Base-by-base conservation (phyloP, 139 green algal species). In the Haematococcus lacustris region DNA sequence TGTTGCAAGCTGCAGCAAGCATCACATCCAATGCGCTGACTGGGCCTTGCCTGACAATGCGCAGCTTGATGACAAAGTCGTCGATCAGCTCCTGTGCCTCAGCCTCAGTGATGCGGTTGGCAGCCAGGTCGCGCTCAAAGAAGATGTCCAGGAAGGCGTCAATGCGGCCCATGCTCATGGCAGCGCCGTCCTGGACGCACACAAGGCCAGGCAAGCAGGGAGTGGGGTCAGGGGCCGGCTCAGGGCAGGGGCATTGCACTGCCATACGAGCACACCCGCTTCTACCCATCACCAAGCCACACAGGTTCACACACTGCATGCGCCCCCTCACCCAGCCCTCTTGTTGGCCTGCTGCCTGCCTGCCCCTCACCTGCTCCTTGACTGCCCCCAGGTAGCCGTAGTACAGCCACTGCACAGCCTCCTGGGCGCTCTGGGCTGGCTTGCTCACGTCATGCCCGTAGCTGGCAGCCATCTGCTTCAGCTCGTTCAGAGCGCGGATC, bases 71-170 rank as follows among this genome's bases (percentile, higher is more conserved):
- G 13, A 88, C 78, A 43, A 90, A 82, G 64, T 90, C 76, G 71
- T 92, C 87, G 30, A 71, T 38, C 21, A 71, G 39, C 66, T 71
- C 82, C 77, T 87, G 85, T 69, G 82, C 82, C 73, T 87, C 70
- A 3, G 72, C 71, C 71, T 90, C 88, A 5, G 78, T 89, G 4
- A 87, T 39, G 3, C 70, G 50, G 1, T 84, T 82, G 25, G 50
- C 40, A n/a, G 63, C 47, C 28, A 91, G 73, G 73, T 90, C 82
- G 13, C 53, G 39, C 78, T 91, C 80, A 74, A 92, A 81, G 83
- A 84, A 93, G 35, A 78, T 78, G 82, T 93, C 88, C 60, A 93
- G 80, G 79, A 93, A 93, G 21, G 85, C 88, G 72, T 93, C 88
- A 38, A 93, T 83, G 74, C 88, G 82, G 69, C 88, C 88, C 78